Base-by-base conservation (phyloP, 768 basidiomycete genomes). In the Amanita brunnescens region DNA sequence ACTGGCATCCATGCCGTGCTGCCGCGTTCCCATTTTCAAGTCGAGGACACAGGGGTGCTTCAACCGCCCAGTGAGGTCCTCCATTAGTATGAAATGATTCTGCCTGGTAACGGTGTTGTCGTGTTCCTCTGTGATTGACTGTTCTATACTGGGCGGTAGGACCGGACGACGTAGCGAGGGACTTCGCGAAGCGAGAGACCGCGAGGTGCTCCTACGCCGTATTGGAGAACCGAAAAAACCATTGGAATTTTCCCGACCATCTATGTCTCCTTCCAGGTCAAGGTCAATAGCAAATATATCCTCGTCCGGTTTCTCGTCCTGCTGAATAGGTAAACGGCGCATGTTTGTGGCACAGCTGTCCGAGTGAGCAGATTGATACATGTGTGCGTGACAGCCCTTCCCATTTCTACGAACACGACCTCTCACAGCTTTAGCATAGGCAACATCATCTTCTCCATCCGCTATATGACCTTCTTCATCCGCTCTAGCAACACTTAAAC, bases 21-120 rank as follows among this genome's bases (percentile, higher is more conserved):
- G 96, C 30, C 96, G 76, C 26, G 94, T 97, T n/a, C 96, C 96
- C 96, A 98, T 98, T 74, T 99, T 99, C 59, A 99, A 73, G 67
- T 99, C 96, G 61, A 98, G 80, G 37, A 99, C 95, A 61, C 96
- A 99, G 7, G 96, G 90, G 45, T 78, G 80, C 67, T 88, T 94
- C 61, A 96, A 67, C 30, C 87, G 74, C 21, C 96, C 96, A 2
- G 96, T 99, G 43, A 99, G 72, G 62, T 99, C 96, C 67, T 99
- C 96, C 93, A 99, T 96, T 58, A 98, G 78, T 59, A 99, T 96
- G 63, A 98, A 99, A 64, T 97, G 88, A 62, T 96, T 93, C 67
- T 96, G 94, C 10, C 95, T 82, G 6, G 91, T 83, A 42, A 86
- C 70, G 42, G 74, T 64, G 30, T 73, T 67, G 47, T 78, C 70